Percentiles rank a stretch among this genome's conserved stretches.
These are phyloP conservation scores for Auriscalpium microsporum DNA, from an alignment of 768 basidiomycete species.

Conservation along the genomic window DNA sequence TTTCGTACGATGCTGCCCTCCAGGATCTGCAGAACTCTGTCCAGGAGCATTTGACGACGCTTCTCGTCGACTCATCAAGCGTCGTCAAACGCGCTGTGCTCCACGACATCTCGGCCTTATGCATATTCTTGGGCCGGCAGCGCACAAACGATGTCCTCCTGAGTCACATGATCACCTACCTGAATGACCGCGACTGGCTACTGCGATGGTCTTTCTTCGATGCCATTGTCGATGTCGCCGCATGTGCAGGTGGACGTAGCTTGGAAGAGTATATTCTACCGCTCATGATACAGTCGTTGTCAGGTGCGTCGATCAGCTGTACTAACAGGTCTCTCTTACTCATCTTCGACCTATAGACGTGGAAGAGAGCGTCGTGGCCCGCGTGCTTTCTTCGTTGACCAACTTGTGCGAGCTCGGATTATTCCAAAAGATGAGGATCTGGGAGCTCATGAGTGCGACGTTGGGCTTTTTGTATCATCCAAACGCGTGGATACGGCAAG, in stretches of 20 bases:
- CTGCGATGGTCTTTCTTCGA: conserved; percentile 90
- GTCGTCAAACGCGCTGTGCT: conserved; percentile 88
- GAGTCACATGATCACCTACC: conserved; percentile 77
- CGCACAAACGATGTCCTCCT: conserved; percentile 92
- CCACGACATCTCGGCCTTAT: conserved; percentile 78
- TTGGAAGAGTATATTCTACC: conserved; percentile 97
- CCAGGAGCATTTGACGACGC: conserved; percentile 78
- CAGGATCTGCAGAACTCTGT: conserved; percentile 79
- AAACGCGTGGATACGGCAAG: conserved; percentile 92
- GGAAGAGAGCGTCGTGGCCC: conserved; percentile 89
- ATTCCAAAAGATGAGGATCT: conserved; percentile 91
- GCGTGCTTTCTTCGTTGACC: conserved; percentile 80
- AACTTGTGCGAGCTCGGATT: conserved; percentile 85
- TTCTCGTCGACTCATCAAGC: conserved; percentile 83
- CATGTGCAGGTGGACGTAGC: conserved; percentile 84
- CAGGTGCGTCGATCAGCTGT: conserved; percentile 42
- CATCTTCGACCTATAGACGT: conserved; percentile 49
- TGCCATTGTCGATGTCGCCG: conserved; percentile 90
- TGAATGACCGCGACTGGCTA: conserved; percentile 90
- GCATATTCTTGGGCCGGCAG: conserved; percentile 88
- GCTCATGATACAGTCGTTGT: conserved; percentile 89
- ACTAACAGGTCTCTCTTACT: neutral
- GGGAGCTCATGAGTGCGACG: conserved; percentile 89
- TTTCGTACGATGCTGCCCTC: conserved; percentile 83
- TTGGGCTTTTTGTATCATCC: conserved; percentile 92